Percentiles rank a stretch among this genome's conserved stretches.
phyloP scores from a whole-genome alignment of 2,329 filamentous ascomycete genomes.

The Neonectria neomacrospora region DNA sequence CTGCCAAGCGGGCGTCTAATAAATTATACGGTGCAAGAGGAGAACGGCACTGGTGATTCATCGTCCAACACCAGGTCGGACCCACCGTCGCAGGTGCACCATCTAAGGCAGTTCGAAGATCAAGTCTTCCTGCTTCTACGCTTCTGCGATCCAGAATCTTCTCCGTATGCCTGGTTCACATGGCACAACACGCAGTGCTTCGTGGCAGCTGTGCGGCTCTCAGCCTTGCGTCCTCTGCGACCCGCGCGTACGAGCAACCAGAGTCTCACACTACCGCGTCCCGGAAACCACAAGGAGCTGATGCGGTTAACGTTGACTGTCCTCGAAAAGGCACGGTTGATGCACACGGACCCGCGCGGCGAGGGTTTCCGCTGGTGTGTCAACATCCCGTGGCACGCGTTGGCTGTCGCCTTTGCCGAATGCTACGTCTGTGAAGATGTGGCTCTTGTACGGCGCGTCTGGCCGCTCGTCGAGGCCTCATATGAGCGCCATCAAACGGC shows the following conservation, averaged over 20 bases:
- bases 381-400: conserved; percentile 24
- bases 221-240: conserved; percentile 9
- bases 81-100: neutral
- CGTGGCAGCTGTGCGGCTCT: conserved; percentile 22
- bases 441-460: conserved; percentile 15
- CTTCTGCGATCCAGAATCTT: conserved; percentile 29
- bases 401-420: conserved; percentile 26
- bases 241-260: neutral
- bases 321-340: conserved; percentile 18
- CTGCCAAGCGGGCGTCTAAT: conserved; percentile 17
- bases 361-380: conserved; percentile 29
- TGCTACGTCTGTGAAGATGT: conserved; percentile 24
- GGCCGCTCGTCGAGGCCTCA: conserved; percentile 25
- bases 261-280: neutral
- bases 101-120: conserved; percentile 21
- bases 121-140: conserved; percentile 15
- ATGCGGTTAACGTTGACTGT: conserved; percentile 8
- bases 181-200: conserved; percentile 30
- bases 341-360: conserved; percentile 28
- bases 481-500: conserved; percentile 18
- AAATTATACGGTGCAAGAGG: neutral
- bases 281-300: conserved; percentile 9
- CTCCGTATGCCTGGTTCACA: conserved; percentile 28
- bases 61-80: neutral
- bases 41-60: neutral